A percentile compares a stretch with the other conserved stretches of the same genome.
These are phyloP conservation scores for Colletotrichum cordylinicola DNA, from an alignment of 2,329 filamentous ascomycete species.

Conservation along the genomic window DNA sequence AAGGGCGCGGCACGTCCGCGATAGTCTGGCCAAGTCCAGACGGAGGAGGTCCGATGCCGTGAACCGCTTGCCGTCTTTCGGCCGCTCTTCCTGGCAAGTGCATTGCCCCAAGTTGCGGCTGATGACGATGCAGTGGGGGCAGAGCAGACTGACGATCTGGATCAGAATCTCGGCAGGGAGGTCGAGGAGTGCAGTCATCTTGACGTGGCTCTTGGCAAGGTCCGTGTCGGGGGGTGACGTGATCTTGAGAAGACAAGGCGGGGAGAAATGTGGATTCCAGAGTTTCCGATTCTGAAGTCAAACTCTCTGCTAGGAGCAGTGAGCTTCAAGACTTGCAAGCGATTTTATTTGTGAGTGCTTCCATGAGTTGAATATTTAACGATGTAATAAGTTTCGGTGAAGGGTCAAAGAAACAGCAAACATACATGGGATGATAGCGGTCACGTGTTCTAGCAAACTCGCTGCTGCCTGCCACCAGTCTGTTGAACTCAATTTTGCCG, in stretches of 20 bases:
- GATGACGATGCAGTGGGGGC: not conserved
- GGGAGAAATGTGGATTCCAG: not conserved
- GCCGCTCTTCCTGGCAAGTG: not conserved
- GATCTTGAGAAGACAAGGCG: not conserved
- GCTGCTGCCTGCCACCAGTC: not conserved
- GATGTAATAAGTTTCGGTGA: not conserved
- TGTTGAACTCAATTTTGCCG: not conserved
- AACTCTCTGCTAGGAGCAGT: no score
- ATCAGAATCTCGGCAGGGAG: not conserved
- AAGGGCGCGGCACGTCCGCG: not conserved
- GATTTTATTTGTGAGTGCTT: no score
- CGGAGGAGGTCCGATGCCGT: not conserved
- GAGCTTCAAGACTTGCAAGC: no score
- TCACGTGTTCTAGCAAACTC: not conserved
- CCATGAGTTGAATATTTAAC: not conserved
- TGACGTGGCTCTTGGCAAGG: not conserved
- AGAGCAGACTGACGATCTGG: not conserved
- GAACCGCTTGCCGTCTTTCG: not conserved
- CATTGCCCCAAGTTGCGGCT: not conserved
- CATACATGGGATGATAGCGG: not conserved
- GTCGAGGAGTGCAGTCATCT: not conserved
- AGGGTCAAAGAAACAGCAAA: not conserved
- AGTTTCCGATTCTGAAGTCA: no score
- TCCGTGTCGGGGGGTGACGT: not conserved
- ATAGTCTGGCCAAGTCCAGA: not conserved